Base-by-base conservation (phyloP, 805 yeast genomes). In the Candida oleophila region DNA sequence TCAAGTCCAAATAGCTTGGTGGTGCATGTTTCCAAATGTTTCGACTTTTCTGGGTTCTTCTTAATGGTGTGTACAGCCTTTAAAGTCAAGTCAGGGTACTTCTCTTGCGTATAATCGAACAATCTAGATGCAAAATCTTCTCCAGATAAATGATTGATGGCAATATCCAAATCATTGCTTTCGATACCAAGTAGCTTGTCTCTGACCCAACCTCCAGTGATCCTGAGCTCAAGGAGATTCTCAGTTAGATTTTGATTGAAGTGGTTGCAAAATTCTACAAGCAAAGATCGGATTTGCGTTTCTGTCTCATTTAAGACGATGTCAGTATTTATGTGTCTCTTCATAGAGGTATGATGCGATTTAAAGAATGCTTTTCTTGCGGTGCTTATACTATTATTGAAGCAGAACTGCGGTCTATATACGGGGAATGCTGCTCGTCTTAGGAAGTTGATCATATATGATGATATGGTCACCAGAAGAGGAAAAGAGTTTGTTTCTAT, bases 121-220 rank as follows among this genome's bases (percentile, higher is more conserved):
- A 94, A 67, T 12, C 77, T 78, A 28, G 72, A 71, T 1, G 96
- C 97, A 67, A 94, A 92, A 30, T 82, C 82, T 57, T 87, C 90
- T 0, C 99, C 99, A 0, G 96, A 80, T 59, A 89, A 68, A 45
- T 74, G 74, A 64, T 94, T 90, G 41, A 94, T 81, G 4, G 97
- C 97, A 41, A 94, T 88, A 57, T 94, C 99, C 25, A 94, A 73
- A 63, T 94, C 99, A 59, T 92, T 83, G 37, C 92, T 83, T 19
- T 80, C 81, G 41, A 77, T 75, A 0, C 96, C 96, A 25, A 94
- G 70, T 22, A 94, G 70, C 66, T 94, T 94, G 64, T 94, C 99
- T 55, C 99, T 77, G 2, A 94, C 99, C 99, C 99, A 92, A 0
- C 99, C 99, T 32, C 99, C 99, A 0, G 97, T 91, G 54, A 94